Conservation (phyloP, 257 asterid species). For the Solanum phureja region DNA sequence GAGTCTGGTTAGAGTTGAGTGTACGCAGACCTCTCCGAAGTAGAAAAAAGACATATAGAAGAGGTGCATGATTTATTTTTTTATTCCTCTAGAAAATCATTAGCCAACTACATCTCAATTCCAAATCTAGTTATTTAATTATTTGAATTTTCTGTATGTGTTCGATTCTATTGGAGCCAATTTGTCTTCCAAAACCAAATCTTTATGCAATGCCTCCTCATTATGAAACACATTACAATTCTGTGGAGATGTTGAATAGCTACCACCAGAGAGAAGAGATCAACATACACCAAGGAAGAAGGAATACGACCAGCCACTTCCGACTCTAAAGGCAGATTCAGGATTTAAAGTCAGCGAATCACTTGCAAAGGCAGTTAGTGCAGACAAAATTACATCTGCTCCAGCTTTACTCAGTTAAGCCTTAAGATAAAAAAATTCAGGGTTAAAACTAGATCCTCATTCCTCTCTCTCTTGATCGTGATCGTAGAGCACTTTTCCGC, state of each 20-base stretch:
- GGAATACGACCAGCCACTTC: background rate
- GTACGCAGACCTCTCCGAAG: rapidly evolving
- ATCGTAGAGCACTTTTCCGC: background rate
- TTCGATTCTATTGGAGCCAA: background rate
- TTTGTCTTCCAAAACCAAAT: background rate
- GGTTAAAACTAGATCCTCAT: background rate
- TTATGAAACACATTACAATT: background rate
- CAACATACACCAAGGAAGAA: background rate
- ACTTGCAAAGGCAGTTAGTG: background rate
- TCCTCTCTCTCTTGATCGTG: background rate
- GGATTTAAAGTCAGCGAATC: background rate
- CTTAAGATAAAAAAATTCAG: background rate
- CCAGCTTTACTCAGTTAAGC: background rate
- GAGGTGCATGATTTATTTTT: background rate
- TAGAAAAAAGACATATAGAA: background rate
- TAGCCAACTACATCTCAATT: background rate
- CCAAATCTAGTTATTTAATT: background rate
- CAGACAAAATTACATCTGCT: background rate
- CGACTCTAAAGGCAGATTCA: background rate
- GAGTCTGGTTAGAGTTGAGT: too few relatives aligned
- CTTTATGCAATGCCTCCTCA: background rate
- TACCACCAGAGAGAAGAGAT: too few relatives aligned
- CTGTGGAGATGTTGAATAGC: background rate
- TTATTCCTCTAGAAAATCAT: background rate
- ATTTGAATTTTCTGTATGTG: background rate